Base-by-base conservation (phyloP, 306 rosid species). In the Leucaena leucocephala region DNA sequence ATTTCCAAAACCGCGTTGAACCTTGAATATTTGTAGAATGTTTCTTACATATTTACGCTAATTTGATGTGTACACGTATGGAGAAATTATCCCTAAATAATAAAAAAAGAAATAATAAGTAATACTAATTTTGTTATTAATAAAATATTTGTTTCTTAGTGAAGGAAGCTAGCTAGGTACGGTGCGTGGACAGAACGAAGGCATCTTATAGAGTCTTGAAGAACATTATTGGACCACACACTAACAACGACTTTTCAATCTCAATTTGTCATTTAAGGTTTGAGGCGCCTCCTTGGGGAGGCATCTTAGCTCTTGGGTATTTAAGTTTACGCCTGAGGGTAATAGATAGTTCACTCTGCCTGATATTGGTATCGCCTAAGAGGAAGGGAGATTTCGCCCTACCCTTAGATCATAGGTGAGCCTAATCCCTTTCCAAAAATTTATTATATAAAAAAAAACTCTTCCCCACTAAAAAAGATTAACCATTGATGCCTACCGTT, bases 171-270 rank as follows among this genome's bases (percentile, higher is more conserved):
- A 75, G 33, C 2, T 8, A 27, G 50, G 3, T 2, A 62, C n/a
- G 36, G 19, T 74, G 40, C 21, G 68, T 22, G 68, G 58, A 74
- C 78, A 64, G 63, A 76, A 16, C 6, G 8, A 48, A 64, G 58
- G 16, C 72, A 35, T 58, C 17, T 58, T 58, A 74, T 72, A 35
- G 27, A 72, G 22, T 50, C 39, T 19, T 14, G 50, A 16, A 49
- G 40, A n/a, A 64, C 46, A 65, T 27, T 1, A 27, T 65, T 65
- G 42, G 64, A 70, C 54, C 65, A 33, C 35, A 39, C 2, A 15
- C n/a, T 58, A 57, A 65, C 34, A 4, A 42, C 10, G 39, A 46
- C 34, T 59, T 78, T 57, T 69, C 52, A 15, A 35, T 38, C n/a
- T 12, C 67, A 35, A 63, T 21, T 35, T 63, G 62, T 71, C 76